Evolutionary conservation across 2,329 filamentous ascomycete species (phyloP), one percentile per base, ranked within the genome.

Genomic region (Parafenestella ontariensis): DNA sequence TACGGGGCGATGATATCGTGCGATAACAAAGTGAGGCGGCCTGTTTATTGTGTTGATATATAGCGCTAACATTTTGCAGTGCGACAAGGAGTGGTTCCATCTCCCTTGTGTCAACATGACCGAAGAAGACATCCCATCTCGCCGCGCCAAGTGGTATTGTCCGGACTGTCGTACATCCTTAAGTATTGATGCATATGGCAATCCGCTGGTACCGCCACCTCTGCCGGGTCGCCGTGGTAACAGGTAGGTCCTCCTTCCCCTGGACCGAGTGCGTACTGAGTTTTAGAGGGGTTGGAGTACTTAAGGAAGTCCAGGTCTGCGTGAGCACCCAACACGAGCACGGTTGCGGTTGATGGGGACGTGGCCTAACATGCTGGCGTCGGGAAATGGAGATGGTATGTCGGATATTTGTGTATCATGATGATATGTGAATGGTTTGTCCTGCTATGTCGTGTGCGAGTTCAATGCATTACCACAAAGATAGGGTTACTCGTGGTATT

Each of bases 11-110:
- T 95, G 91, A 91, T 95, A 71, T 85, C 86, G 56, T 95, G 91
- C 75, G 90, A 94, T 68, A 92, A 92, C 66, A 80, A 85, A 40
- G 88, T 91, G 76, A 65, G 70, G 56, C 7, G 2, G 10, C 10
- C 4, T 18, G 18, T 34, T 1, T 21, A 29, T 11, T 17, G 11
- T 15, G 24, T 5, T 15, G 4, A n/a, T 49, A 50, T n/a, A 5
- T 40, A 6, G 33, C 70, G 34, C 62, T 69, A 52, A 71, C 44
- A 13, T 18, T n/a, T 4, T 23, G 15, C 79, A 89, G 76, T 95
- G 91, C 77, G 87, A 91, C 65, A 86, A 87, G 59, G 90, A 94
- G 74, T 95, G 91, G 91, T 95, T 94, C 73, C 91, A 95, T 71
- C 82, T 95, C 36, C 86, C 87, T 59, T 95, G 91, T 68, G 89